Percentiles rank a stretch among this genome's conserved stretches.
Evolutionary conservation across 1,284 basidiomycete genomes (phyloP).

Genomic region (Pseudozyma sp.): DNA sequence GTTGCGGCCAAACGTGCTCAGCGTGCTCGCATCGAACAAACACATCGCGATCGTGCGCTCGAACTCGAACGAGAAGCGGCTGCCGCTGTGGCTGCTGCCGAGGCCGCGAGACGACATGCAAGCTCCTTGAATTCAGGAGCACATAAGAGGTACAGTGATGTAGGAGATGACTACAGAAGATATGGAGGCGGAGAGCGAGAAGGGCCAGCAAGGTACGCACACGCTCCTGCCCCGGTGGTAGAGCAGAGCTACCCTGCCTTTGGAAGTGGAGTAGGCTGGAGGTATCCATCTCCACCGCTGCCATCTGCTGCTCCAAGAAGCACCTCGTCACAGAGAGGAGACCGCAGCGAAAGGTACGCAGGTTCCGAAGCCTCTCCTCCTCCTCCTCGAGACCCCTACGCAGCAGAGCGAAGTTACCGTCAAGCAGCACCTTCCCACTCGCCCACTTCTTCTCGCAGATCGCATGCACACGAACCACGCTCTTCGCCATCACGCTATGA

Average conservation of each 20-base stretch:
- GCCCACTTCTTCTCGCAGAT: conserved; percentile 14
- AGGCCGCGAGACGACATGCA: conserved; percentile 26
- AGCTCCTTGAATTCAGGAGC: conserved; percentile 9
- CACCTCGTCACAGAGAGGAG: conserved; percentile 5
- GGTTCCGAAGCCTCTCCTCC: conserved; percentile 19
- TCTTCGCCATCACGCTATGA: conserved; percentile 25
- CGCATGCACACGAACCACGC: conserved; percentile 11
- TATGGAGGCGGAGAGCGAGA: conserved; percentile 22
- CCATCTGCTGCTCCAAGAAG: neutral
- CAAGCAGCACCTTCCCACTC: conserved; percentile 11
- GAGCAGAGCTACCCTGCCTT: conserved; percentile 27
- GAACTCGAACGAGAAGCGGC: conserved; percentile 42
- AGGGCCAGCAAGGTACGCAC: conserved; percentile 18
- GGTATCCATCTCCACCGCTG: conserved; percentile 24
- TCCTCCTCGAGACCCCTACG: conserved; percentile 10
- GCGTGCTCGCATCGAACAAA: conserved; percentile 29
- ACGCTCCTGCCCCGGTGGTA: neutral
- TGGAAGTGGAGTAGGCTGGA: conserved; percentile 13
- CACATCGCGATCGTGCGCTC: conserved; percentile 28
- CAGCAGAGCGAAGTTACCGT: conserved; percentile 6
- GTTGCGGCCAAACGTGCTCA: conserved; percentile 32
- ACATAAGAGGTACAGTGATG: neutral
- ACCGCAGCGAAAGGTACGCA: conserved; percentile 10
- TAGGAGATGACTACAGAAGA: conserved; percentile 2
- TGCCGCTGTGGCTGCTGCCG: conserved; percentile 35